Conservation (phyloP, 495 filamentous ascomycete species). For the Parmelia sp. region DNA sequence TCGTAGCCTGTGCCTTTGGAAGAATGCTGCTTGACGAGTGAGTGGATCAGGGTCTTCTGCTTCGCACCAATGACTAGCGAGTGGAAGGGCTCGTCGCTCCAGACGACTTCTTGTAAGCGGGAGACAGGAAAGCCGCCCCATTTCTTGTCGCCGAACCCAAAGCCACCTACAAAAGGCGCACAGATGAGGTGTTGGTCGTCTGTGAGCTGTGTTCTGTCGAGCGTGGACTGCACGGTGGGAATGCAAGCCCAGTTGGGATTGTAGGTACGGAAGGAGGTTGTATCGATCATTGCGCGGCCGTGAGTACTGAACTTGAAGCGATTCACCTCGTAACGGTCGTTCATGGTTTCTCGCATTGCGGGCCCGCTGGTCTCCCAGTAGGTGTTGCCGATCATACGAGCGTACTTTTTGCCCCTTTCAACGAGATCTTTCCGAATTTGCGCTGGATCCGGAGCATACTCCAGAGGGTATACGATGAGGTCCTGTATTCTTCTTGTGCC, state of each 20-base stretch:
- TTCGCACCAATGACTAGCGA: constrained; percentile 16
- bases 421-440: constrained; percentile 3
- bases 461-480: constrained; percentile 11
- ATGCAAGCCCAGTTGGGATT: constrained; percentile 16
- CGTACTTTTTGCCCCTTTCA: constrained; percentile 18
- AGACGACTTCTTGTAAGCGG: constrained; percentile 16
- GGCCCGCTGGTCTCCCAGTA: constrained; percentile 20
- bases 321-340: constrained; percentile 8
- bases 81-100: constrained; percentile 16
- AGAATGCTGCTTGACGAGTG: constrained; percentile 28
- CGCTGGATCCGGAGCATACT: not conserved
- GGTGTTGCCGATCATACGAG: constrained; percentile 16
- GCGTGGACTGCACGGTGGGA: constrained; percentile 15
- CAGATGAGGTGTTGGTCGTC: constrained; percentile 20
- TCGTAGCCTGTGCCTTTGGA: constrained; percentile 16
- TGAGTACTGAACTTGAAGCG: constrained; percentile 18
- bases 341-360: constrained; percentile 14
- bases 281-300: constrained; percentile 17
- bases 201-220: constrained; percentile 12
- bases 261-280: constrained; percentile 14
- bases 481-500: constrained; percentile 17
- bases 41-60: constrained; percentile 37
- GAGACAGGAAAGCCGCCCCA: constrained; percentile 21
- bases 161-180: constrained; percentile 13
- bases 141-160: constrained; percentile 16